Conservation (phyloP, 768 basidiomycete genomes). For the Austroboletus eburneus region DNA sequence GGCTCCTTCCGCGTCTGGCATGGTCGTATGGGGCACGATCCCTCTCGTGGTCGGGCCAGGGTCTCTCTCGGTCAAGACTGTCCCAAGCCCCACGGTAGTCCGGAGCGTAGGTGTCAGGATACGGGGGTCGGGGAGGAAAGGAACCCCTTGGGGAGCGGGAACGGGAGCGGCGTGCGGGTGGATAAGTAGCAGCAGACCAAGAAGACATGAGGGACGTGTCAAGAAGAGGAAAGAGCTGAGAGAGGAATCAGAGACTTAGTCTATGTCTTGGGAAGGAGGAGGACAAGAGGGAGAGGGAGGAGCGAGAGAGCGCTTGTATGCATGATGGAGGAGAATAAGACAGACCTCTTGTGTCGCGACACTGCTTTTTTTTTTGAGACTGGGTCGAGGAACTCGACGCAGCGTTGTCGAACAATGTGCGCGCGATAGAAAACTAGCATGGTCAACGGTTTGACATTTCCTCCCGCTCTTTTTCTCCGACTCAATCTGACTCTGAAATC, state of each 20-base stretch:
- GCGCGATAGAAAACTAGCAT: slow-evolving; percentile 47
- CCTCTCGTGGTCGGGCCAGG: slow-evolving; percentile 62
- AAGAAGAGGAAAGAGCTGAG: slow-evolving; percentile 36
- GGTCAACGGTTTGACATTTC: slow-evolving; percentile 16
- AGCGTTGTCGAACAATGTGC: slow-evolving; percentile 44
- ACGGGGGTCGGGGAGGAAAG: slow-evolving; percentile 51
- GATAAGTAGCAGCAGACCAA: slow-evolving; percentile 70
- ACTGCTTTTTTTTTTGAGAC: slow-evolving; percentile 37
- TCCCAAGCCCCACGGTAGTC: slow-evolving; percentile 69
- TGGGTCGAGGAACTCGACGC: slow-evolving; percentile 29
- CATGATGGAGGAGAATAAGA: slow-evolving; percentile 73
- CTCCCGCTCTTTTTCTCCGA: slow-evolving; percentile 20
- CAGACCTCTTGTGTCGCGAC: slow-evolving; percentile 80
- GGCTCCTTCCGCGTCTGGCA: slow-evolving; percentile 66
- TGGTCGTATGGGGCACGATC: slow-evolving; percentile 69
- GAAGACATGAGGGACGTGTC: slow-evolving; percentile 58
- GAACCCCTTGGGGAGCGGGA: slow-evolving; percentile 67
- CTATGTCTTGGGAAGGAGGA: slow-evolving; percentile 44
- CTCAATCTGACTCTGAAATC: slow-evolving; percentile 15
- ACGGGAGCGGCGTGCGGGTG: slow-evolving; percentile 74
- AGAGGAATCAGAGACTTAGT: slow-evolving; percentile 45
- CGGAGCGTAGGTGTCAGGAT: slow-evolving; percentile 54
- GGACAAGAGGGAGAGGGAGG: slow-evolving; percentile 57
- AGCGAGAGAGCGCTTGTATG: slow-evolving; percentile 63
- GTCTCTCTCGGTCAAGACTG: slow-evolving; percentile 64